A percentile compares a stretch with the other conserved stretches of the same genome.
Evolutionary conservation across 768 basidiomycete genomes (phyloP).

Genomic region (Phlebiopsis gigantea): DNA sequence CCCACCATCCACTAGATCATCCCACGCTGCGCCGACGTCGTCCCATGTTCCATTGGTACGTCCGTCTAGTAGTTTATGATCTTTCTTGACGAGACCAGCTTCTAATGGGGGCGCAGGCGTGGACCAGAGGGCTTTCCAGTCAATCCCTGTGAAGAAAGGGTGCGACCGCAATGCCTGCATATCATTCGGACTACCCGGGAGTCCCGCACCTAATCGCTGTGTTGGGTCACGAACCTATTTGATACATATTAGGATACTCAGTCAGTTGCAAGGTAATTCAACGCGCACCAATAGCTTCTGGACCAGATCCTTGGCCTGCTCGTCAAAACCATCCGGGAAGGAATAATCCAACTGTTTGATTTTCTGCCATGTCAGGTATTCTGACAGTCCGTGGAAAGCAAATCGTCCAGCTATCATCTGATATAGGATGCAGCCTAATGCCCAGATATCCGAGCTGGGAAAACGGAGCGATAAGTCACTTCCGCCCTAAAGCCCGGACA

Average conservation of each 20-base stretch:
- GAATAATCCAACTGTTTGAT: constrained; percentile 84
- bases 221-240: constrained; percentile 52
- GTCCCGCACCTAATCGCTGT: constrained; percentile 55
- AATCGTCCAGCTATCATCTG: constrained; percentile 91
- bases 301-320: constrained; percentile 76
- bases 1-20: constrained; percentile 28
- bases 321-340: constrained; percentile 83
- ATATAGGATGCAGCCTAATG: constrained; percentile 88
- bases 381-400: constrained; percentile 86
- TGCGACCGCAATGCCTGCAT: constrained; percentile 51
- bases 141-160: constrained; percentile 52
- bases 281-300: constrained; percentile 63
- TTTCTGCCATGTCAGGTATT: constrained; percentile 94
- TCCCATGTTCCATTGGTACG: constrained; percentile 38
- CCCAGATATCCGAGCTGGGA: constrained; percentile 88
- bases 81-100: constrained; percentile 52
- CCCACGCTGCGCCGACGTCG: constrained; percentile 51
- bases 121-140: constrained; percentile 65
- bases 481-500: background rate
- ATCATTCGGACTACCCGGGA: constrained; percentile 31
- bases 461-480: constrained; percentile 3
- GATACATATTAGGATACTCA: constrained; percentile 17
- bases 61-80: constrained; percentile 18
- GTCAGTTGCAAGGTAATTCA: too few relatives aligned
- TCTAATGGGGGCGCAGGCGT: constrained; percentile 53